Percentiles rank a stretch among this genome's conserved stretches.
Evolutionary conservation across 2,329 filamentous ascomycete genomes (phyloP).

Genomic region (Aquanectria penicillioides): DNA sequence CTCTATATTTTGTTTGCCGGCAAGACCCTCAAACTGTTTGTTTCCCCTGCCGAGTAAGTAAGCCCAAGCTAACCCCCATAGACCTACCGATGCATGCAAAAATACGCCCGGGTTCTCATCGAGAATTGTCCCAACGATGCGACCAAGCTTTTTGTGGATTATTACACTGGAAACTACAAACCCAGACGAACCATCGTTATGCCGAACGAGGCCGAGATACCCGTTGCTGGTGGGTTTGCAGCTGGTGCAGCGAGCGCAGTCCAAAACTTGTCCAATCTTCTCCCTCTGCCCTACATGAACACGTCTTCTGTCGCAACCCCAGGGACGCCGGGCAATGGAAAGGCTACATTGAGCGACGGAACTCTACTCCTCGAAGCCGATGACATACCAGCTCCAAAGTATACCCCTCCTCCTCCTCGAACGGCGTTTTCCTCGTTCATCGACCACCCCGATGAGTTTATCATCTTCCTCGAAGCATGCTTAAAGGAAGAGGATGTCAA

Average conservation of each 20-base stretch:
- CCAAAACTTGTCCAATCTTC: conserved; percentile 84
- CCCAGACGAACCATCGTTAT: conserved; percentile 70
- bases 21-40: conserved; percentile 80
- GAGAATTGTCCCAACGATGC: conserved; percentile 86
- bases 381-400: conserved; percentile 62
- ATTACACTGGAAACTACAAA: conserved; percentile 87
- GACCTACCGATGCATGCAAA: conserved; percentile 91
- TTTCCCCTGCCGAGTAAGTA: conserved; percentile 19
- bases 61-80: conserved; percentile 52
- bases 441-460: conserved; percentile 91
- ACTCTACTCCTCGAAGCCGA: conserved; percentile 62
- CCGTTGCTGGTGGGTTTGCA: conserved; percentile 59
- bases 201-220: conserved; percentile 48
- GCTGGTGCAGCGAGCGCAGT: conserved; percentile 82
- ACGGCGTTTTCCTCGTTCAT: conserved; percentile 97
- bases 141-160: conserved; percentile 90
- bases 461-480: conserved; percentile 90
- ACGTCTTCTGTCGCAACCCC: conserved; percentile 66
- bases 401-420: conserved; percentile 83
- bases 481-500: conserved; percentile 77
- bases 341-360: conserved; percentile 62
- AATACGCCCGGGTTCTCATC: conserved; percentile 90
- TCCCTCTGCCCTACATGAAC: conserved; percentile 88
- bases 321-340: conserved; percentile 58
- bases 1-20: conserved; percentile 90